Evolutionary conservation across 257 asterid genomes (phyloP).

Genomic region (Rhazya stricta): DNA sequence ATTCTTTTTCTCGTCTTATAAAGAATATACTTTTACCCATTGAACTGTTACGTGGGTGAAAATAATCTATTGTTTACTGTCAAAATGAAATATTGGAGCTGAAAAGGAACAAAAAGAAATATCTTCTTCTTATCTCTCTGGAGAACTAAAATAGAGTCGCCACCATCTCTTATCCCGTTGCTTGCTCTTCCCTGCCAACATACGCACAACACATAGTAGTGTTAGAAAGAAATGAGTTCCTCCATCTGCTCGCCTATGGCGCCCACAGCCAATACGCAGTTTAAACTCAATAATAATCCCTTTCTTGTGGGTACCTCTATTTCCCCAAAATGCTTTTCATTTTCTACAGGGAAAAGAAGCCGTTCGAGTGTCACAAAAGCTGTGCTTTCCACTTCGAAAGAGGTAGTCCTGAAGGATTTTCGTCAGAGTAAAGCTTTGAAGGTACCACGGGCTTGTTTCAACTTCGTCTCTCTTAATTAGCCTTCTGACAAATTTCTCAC

Average conservation of each 20-base stretch:
- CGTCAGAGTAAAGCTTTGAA: constrained; percentile 73
- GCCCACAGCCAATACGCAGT: constrained; percentile 21
- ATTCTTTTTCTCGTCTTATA: too few relatives aligned
- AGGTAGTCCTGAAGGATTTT: constrained; percentile 58
- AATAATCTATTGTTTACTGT: too few relatives aligned
- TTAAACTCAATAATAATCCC: constrained; percentile 41
- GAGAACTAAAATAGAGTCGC: too few relatives aligned
- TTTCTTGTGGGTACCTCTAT: constrained; percentile 32
- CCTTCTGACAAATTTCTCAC: background rate
- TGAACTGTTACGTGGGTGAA: too few relatives aligned
- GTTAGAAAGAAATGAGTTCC: constrained; percentile 41
- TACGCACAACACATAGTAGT: background rate
- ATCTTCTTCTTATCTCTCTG: too few relatives aligned
- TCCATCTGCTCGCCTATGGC: constrained; percentile 45
- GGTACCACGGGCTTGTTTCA: constrained; percentile 26
- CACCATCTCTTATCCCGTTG: background rate
- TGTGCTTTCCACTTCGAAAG: constrained; percentile 54
- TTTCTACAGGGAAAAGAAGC: constrained; percentile 21
- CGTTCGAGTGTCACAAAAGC: constrained; percentile 38
- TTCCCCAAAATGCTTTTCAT: constrained; percentile 31
- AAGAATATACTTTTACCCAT: too few relatives aligned
- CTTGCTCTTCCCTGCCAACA: background rate
- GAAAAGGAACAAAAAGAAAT: too few relatives aligned
- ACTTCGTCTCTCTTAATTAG: background rate
- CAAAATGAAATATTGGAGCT: too few relatives aligned